Percentiles rank a stretch among this genome's conserved stretches.
These are phyloP conservation scores for Candida quercuum DNA, from an alignment of 805 yeast species.

Conservation along the genomic window DNA sequence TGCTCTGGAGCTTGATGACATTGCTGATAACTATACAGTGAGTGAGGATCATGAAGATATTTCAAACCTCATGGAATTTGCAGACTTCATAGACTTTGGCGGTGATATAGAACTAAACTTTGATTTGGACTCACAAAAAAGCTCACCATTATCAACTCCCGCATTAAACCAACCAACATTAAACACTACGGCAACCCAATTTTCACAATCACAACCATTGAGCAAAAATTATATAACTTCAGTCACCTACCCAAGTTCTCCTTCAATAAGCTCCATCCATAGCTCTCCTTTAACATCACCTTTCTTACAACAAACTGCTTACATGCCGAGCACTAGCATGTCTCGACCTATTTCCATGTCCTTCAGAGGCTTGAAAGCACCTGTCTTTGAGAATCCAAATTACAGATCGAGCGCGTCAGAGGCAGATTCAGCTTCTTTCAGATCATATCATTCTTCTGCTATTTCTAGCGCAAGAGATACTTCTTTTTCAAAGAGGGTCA, in stretches of 20 bases:
- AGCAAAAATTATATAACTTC: too few species aligned
- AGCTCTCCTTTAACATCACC: constrained; percentile 18
- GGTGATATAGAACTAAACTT: constrained; percentile 33
- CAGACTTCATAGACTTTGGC: constrained; percentile 41
- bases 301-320: constrained; percentile 17
- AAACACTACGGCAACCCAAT: constrained; percentile 1
- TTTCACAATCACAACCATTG: constrained; percentile 1
- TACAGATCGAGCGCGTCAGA: constrained; percentile 16
- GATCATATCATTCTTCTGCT: constrained; percentile 30
- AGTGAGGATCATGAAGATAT: constrained; percentile 26
- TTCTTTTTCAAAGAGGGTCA: constrained; percentile 30
- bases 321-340: constrained; percentile 4
- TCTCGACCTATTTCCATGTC: constrained; percentile 41
- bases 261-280: constrained; percentile 1
- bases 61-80: constrained; percentile 39
- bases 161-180: constrained; percentile 8
- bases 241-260: constrained; percentile 1
- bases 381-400: constrained; percentile 41
- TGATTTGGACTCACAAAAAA: constrained; percentile 18
- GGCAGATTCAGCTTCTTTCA: constrained; percentile 24
- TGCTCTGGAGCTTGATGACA: constrained; percentile 14
- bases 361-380: constrained; percentile 57
- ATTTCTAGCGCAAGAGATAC: not conserved
- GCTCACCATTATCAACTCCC: constrained; percentile 13
- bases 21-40: constrained; percentile 5